Conservation (phyloP, 1,139 yeast genomes). For the Candida sp. region DNA sequence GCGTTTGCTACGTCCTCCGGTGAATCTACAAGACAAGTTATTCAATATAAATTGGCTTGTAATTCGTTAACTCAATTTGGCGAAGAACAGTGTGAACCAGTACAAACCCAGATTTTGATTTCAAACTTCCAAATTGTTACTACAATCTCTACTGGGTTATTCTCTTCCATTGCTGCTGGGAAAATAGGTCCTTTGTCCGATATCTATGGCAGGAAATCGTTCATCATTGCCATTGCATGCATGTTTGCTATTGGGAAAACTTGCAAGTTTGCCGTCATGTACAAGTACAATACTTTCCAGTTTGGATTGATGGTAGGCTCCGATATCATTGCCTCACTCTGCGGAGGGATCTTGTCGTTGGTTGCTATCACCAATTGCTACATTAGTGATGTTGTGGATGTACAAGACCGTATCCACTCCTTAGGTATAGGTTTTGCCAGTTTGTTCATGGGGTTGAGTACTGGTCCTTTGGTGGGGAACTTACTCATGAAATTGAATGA, state of each 20-base stretch:
- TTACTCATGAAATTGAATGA: conserved; percentile 17
- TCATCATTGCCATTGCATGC: conserved; percentile 34
- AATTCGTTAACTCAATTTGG: conserved; percentile 17
- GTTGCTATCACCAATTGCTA: conserved; percentile 58
- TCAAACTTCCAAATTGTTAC: conserved; percentile 34
- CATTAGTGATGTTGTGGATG: conserved; percentile 61
- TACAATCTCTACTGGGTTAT: conserved; percentile 22
- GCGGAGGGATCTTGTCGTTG: conserved; percentile 55
- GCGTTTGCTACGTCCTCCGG: conserved; percentile 28
- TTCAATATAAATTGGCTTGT: conserved; percentile 36
- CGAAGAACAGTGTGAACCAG: conserved; percentile 28
- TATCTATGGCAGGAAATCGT: conserved; percentile 53
- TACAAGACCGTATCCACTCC: conserved; percentile 49
- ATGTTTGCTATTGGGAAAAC: conserved; percentile 21
- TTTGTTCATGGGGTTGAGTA: conserved; percentile 56
- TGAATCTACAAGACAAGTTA: conserved; percentile 31
- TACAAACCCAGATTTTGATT: conserved; percentile 30
- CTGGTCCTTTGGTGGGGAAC: conserved; percentile 65
- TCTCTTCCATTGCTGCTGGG: conserved; percentile 38
- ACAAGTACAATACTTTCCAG: conserved; percentile 23
- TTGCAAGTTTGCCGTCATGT: conserved; percentile 27
- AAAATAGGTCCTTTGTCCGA: conserved; percentile 64
- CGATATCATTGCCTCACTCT: conserved; percentile 40
- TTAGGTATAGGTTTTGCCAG: conserved; percentile 58
- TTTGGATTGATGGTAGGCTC: conserved; percentile 30